Percentiles rank a stretch among this genome's conserved stretches.
phyloP scores from a whole-genome alignment of 1,139 yeast species.

The Suzukiozyma palmioleophila region DNA sequence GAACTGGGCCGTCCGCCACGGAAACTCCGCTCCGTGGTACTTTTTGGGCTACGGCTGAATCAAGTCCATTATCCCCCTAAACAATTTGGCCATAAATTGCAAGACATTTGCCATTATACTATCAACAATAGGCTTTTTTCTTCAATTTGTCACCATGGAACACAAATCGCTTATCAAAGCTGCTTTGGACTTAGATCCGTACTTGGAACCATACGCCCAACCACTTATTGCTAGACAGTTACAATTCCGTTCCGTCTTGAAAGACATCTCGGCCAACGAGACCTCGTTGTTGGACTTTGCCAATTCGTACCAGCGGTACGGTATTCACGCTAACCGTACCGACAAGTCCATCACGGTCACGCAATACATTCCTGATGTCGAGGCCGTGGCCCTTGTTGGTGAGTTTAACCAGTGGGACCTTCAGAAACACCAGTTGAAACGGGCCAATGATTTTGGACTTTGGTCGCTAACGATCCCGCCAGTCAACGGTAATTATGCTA shows the following conservation, averaged over 20 bases:
- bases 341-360: conserved; percentile 56
- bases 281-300: conserved; percentile 50
- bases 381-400: conserved; percentile 70
- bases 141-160: not conserved
- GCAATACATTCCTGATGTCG: conserved; percentile 91
- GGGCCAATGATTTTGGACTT: conserved; percentile 59
- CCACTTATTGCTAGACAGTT: conserved; percentile 41
- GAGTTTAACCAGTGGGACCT: conserved; percentile 86
- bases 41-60: too few relatives aligned
- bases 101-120: too few relatives aligned
- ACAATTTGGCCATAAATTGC: too few relatives aligned
- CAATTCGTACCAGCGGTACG: conserved; percentile 63
- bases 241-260: conserved; percentile 51
- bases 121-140: too few relatives aligned
- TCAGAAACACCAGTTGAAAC: conserved; percentile 49
- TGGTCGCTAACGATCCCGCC: conserved; percentile 61
- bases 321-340: conserved; percentile 58
- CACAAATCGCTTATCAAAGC: conserved; percentile 35
- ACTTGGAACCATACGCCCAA: conserved; percentile 75
- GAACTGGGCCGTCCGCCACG: too few relatives aligned
- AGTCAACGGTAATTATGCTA: conserved; percentile 54
- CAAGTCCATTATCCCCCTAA: too few relatives aligned
- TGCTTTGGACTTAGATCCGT: conserved; percentile 72
- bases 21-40: too few relatives aligned
- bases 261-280: conserved; percentile 39